Base-by-base conservation (phyloP, 805 yeast genomes). In the Nakazawaea ernobii region DNA sequence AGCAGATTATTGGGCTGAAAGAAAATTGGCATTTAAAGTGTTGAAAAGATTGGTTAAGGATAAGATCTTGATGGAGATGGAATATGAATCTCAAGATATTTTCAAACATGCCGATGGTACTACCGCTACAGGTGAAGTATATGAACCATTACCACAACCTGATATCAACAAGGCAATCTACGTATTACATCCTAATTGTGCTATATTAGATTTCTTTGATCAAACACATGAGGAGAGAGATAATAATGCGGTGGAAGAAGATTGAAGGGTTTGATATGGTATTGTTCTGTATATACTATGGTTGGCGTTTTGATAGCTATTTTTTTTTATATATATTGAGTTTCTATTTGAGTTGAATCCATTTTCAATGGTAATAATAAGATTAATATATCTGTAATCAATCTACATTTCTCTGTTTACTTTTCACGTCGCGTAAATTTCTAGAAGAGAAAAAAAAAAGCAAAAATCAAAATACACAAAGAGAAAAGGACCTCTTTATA, bases 41-140 rank as follows among this genome's bases (percentile, higher is more conserved):
- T 68, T 94, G 59, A 84, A 80, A 62, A 75, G 92, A 56, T 74
- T 94, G 59, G 95, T 84, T 17, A 86, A 85, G 60, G 97, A 91
- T 60, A 79, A 86, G 60, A 80, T 92, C 29, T 73, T 94, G 58
- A 80, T 92, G 88, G 77, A 72, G 53, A 73, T 86, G 30, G 75
- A 69, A 48, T 73, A 73, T 54, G 70, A 69, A 15, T 60, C 63
- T 32, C 77, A 77, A 8, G 74, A 73, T 20, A 61, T 68, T 27
- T 48, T 55, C 15, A 30, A 28, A 14, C 61, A 57, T 33, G 46
- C 49, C 10, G 57, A 55, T 2, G 56, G 52, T n/a, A 30, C 35
- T 13, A 53, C 57, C 0, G 5, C 24, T 3, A 53, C 41, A 10
- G 57, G 24, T 9, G 32, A 20, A 6, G 43, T 24, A 17, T 39